phyloP scores from a whole-genome alignment of 2,329 filamentous ascomycete genomes.

The Sclerotiophoma versabilis region DNA sequence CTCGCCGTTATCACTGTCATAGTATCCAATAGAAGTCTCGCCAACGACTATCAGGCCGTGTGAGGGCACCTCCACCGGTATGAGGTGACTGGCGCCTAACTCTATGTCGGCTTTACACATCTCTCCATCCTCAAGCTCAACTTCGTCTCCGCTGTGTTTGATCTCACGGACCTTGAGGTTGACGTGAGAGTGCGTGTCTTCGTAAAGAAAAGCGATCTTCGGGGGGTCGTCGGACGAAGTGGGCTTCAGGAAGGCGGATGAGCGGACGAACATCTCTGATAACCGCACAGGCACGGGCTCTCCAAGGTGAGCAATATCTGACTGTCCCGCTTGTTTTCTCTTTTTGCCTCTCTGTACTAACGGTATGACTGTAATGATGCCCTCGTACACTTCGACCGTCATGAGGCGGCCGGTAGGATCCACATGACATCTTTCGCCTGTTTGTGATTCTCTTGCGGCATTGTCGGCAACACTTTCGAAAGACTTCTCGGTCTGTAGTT shows the following conservation, averaged over 20 bases:
- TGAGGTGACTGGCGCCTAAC: slow-evolving; percentile 66
- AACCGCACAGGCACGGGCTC: slow-evolving; percentile 68
- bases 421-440: slow-evolving; percentile 80
- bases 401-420: slow-evolving; percentile 78
- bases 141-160: slow-evolving; percentile 59
- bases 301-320: slow-evolving; percentile 64
- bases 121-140: slow-evolving; percentile 61
- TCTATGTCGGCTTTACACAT: slow-evolving; percentile 63
- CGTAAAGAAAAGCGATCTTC: slow-evolving; percentile 69
- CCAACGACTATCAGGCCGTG: slow-evolving; percentile 58
- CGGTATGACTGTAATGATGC: slow-evolving; percentile 69
- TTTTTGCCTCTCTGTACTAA: slow-evolving; percentile 63
- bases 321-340: slow-evolving; percentile 52
- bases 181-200: slow-evolving; percentile 65
- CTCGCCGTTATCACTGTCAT: slow-evolving; percentile 77
- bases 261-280: slow-evolving; percentile 71
- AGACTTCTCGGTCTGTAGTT: slow-evolving; percentile 64
- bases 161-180: slow-evolving; percentile 63
- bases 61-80: slow-evolving; percentile 65
- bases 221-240: slow-evolving; percentile 59
- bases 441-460: slow-evolving; percentile 75
- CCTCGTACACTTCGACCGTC: slow-evolving; percentile 73
- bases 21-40: slow-evolving; percentile 79
- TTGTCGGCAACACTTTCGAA: slow-evolving; percentile 68
- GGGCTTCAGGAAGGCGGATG: slow-evolving; percentile 70